Evolutionary conservation across 371 early-diverging fungal genomes (phyloP), one percentile per base, ranked within the genome.

Genomic region (Lichtheimia ramosa): DNA sequence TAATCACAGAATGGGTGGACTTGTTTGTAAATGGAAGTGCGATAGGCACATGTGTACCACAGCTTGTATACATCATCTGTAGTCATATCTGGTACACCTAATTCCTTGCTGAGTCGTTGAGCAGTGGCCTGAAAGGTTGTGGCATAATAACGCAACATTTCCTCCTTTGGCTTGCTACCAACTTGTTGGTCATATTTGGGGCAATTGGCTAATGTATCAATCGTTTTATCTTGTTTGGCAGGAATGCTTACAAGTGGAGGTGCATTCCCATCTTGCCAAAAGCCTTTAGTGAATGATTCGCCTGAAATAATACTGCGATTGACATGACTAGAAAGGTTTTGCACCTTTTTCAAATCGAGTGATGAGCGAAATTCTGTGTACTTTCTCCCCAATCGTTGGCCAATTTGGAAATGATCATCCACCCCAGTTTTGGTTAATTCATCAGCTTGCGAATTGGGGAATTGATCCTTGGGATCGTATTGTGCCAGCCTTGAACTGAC

Each of bases 1-100:
- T 77, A 39, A 3, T 46, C 58, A 46, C 81, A 81, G 51, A 77
- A 77, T 2, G 65, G 64, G 16, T 61, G 46, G 12, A 55, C 39
- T 13, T 54, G 54, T 20, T 58, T 53, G 43, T 61, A 63, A 10
- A 72, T 54, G 1, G 73, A 48, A 0, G 70, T 58, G n/a, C 73
- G 76, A 52, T 63, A 75, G 2, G 59, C 60, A 39, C 81, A 81
- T 14, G 54, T 65, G n/a, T 42, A 54, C 34, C 64, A 71, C 15
- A 75, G 64, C n/a, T 50, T 42, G 10, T 60, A 39, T 1, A 72
- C 55, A 24, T 75, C 59, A 3, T 57, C 39, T 1, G 61, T 25
- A 13, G 55, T 28, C 1, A 79, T 12, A 3, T 51, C 28, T 2
- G 51, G 27, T 10, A 72, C 25, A 5, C 52, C 53, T 2, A 74